Evolutionary conservation across 371 early-diverging fungal species (phyloP).

Genomic region (Nematocida major): DNA sequence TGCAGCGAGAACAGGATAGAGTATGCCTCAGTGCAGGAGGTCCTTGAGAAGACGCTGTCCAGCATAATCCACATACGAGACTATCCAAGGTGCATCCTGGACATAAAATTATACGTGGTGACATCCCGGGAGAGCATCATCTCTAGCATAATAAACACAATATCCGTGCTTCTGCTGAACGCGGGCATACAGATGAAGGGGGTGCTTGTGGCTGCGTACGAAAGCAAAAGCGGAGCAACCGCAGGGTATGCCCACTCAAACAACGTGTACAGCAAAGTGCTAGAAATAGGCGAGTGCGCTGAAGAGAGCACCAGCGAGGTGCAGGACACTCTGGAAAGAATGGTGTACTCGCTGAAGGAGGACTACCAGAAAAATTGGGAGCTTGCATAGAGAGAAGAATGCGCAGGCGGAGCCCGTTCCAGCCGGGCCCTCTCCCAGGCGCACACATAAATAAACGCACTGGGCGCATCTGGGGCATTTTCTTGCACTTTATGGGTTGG

Average conservation of each 20-base stretch:
- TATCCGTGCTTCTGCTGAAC: constrained; percentile 10
- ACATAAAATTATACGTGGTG: constrained; percentile 20
- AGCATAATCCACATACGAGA: neutral
- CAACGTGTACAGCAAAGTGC: neutral
- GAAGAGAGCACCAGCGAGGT: neutral
- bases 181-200: constrained; percentile 24
- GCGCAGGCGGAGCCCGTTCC: neutral
- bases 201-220: neutral
- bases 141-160: constrained; percentile 3
- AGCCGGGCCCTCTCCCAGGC: too few relatives aligned
- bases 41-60: neutral
- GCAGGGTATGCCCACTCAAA: neutral
- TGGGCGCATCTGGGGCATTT: too few relatives aligned
- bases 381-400: neutral
- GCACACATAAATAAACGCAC: too few relatives aligned
- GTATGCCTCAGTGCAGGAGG: constrained; percentile 1
- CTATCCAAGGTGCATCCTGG: constrained; percentile 38
- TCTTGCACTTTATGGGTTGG: too few relatives aligned
- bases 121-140: neutral
- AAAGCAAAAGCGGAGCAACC: neutral
- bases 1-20: neutral
- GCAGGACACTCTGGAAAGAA: constrained; percentile 19
- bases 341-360: constrained; percentile 14
- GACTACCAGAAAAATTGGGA: neutral
- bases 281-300: neutral